Percentiles rank a stretch among this genome's conserved stretches.
Evolutionary conservation across 805 yeast genomes (phyloP).

Genomic region (Candida namnaoensis): DNA sequence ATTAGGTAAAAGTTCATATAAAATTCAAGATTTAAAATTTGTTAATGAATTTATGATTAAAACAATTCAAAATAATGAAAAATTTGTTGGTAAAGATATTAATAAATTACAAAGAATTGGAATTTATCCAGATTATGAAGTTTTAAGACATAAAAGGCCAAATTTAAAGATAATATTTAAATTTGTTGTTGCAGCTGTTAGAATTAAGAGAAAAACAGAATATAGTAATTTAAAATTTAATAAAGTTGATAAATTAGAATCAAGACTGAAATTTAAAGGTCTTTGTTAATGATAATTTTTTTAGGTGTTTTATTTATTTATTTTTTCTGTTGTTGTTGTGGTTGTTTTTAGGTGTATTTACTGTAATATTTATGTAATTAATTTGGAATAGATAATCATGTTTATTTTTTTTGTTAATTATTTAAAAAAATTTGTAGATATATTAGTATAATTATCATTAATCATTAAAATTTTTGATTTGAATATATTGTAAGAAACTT

Average conservation of each 20-base stretch:
- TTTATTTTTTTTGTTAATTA: too few species aligned
- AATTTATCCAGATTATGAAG: constrained; percentile 17
- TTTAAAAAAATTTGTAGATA: too few species aligned
- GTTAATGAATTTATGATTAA: constrained; percentile 21
- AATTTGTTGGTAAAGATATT: constrained; percentile 16
- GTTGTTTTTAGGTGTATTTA: too few species aligned
- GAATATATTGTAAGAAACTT: too few species aligned
- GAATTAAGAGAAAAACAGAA: constrained; percentile 24
- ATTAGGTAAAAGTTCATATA: constrained; percentile 32
- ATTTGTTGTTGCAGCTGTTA: constrained; percentile 27
- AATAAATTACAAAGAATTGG: constrained; percentile 17
- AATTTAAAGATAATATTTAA: constrained; percentile 20
- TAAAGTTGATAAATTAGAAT: constrained; percentile 8
- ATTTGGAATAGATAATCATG: too few species aligned
- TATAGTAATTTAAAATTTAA: constrained; percentile 10
- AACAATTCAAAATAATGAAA: constrained; percentile 18
- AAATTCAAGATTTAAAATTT: constrained; percentile 25
- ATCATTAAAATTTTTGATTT: too few species aligned
- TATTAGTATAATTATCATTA: too few species aligned
- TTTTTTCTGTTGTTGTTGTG: too few species aligned
- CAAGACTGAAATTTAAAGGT: background rate
- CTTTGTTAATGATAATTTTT: too few species aligned
- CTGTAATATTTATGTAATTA: too few species aligned
- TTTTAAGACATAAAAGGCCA: constrained; percentile 12
- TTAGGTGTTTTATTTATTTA: too few species aligned